phyloP scores from a whole-genome alignment of 495 filamentous ascomycete genomes.

The Aspergillus sparsus region DNA sequence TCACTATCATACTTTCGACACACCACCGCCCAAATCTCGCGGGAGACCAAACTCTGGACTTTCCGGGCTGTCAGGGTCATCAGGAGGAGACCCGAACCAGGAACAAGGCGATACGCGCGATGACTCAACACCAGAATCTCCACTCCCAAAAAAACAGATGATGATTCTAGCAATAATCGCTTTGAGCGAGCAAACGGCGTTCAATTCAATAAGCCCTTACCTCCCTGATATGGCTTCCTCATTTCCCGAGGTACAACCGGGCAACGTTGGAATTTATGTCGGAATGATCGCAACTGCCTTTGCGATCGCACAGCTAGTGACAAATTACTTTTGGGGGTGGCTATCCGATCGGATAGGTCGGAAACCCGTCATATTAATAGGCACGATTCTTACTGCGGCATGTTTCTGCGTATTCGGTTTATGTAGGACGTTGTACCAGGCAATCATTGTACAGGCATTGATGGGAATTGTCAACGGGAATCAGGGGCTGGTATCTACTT shows the following conservation, averaged over 20 bases:
- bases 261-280: conserved; percentile 82
- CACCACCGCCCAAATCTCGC: conserved; percentile 78
- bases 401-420: conserved; percentile 91
- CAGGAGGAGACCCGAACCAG: conserved; percentile 35
- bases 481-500: conserved; percentile 82
- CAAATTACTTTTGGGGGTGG: conserved; percentile 94
- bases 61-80: conserved; percentile 48
- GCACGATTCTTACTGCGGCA: conserved; percentile 74
- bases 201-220: conserved; percentile 97
- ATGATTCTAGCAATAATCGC: conserved; percentile 83
- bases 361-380: conserved; percentile 88
- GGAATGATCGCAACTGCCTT: conserved; percentile 87
- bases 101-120: conserved; percentile 33
- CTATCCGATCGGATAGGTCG: conserved; percentile 85
- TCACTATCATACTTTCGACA: conserved; percentile 95
- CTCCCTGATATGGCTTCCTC: conserved; percentile 86
- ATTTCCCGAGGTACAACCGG: conserved; percentile 74
- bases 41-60: conserved; percentile 58
- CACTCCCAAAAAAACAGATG: conserved; percentile 81
- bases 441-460: conserved; percentile 77
- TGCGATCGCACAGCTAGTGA: conserved; percentile 85
- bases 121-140: conserved; percentile 52
- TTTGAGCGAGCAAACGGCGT: conserved; percentile 89
- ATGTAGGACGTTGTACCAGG: conserved; percentile 76
- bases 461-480: conserved; percentile 97